phyloP scores from a whole-genome alignment of 495 filamentous ascomycete genomes.

The Umbilicaria muhlenbergii region DNA sequence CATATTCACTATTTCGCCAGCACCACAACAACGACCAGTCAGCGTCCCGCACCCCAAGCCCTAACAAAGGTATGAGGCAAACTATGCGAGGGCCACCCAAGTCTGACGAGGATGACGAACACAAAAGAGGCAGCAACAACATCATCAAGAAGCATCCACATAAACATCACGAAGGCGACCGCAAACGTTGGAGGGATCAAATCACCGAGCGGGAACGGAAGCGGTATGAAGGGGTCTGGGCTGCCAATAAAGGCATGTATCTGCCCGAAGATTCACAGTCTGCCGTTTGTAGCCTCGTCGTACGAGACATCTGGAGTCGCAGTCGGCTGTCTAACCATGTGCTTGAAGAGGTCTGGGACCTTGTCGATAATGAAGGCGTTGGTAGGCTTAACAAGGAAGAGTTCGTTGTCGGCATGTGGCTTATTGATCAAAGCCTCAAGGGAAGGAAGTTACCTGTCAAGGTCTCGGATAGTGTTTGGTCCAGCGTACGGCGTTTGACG shows the following conservation, averaged over 20 bases:
- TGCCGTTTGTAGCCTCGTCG: conserved; percentile 61
- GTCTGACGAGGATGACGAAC: conserved; percentile 39
- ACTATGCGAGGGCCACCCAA: conserved; percentile 55
- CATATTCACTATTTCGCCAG: conserved; percentile 24
- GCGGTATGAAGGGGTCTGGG: conserved; percentile 95
- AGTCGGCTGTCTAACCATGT: conserved; percentile 51
- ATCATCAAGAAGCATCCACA: conserved; percentile 54
- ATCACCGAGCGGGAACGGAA: conserved; percentile 66
- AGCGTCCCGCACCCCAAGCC: conserved; percentile 35
- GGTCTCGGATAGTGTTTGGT: conserved; percentile 76
- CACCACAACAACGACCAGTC: conserved; percentile 20
- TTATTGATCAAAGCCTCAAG: conserved; percentile 78
- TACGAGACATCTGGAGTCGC: conserved; percentile 72
- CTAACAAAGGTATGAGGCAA: conserved; percentile 43
- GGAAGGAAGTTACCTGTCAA: conserved; percentile 73
- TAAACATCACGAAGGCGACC: conserved; percentile 76
- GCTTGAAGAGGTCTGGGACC: conserved; percentile 69
- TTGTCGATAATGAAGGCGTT: conserved; percentile 51
- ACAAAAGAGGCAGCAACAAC: conserved; percentile 24
- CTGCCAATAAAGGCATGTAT: conserved; percentile 69
- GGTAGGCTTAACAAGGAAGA: conserved; percentile 58
- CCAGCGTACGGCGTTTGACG: conserved; percentile 49
- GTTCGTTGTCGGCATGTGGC: conserved; percentile 92
- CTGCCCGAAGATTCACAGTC: conserved; percentile 25
- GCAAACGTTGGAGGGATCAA: conserved; percentile 67